These are phyloP conservation scores for Allium cepa DNA, from an alignment of 106 monocot genomes.

Conservation along the genomic window DNA sequence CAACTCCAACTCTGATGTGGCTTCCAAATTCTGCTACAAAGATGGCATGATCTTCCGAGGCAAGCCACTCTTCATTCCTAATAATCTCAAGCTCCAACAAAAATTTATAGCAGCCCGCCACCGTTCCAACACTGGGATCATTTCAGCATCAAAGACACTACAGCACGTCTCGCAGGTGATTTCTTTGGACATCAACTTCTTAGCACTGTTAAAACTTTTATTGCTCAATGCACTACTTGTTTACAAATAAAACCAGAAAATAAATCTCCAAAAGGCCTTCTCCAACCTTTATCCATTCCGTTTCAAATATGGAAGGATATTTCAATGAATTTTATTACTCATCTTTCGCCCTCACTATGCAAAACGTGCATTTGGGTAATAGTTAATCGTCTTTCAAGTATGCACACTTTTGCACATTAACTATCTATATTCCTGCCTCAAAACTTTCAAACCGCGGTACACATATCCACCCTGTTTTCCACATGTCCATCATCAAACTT, in stretches of 20 bases:
- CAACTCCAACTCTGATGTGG: too few species aligned
- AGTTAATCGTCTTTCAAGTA: slow-evolving; percentile 7
- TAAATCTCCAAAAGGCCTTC: neutral
- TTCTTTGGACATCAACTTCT: neutral
- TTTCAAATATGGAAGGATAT: slow-evolving; percentile 6
- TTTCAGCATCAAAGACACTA: neutral
- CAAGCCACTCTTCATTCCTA: too few species aligned
- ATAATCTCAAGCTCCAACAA: too few species aligned
- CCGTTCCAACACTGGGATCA: neutral
- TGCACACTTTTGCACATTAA: too few species aligned
- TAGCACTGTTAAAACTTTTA: neutral
- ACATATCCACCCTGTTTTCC: too few species aligned
- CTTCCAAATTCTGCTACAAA: too few species aligned
- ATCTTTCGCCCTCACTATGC: neutral
- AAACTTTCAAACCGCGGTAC: neutral
- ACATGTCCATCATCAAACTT: too few species aligned
- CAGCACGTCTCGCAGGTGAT: neutral
- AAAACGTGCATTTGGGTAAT: slow-evolving; percentile 2
- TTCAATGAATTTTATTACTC: slow-evolving; percentile 13
- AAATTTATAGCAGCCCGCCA: neutral
- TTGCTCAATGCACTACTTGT: neutral
- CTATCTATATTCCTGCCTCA: neutral
- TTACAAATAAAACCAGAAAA: neutral
- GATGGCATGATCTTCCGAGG: too few species aligned
- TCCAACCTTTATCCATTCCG: slow-evolving; percentile 8